These are phyloP conservation scores for Fraxinus angustifolia DNA, from an alignment of 305 asterid genomes.

Conservation along the genomic window DNA sequence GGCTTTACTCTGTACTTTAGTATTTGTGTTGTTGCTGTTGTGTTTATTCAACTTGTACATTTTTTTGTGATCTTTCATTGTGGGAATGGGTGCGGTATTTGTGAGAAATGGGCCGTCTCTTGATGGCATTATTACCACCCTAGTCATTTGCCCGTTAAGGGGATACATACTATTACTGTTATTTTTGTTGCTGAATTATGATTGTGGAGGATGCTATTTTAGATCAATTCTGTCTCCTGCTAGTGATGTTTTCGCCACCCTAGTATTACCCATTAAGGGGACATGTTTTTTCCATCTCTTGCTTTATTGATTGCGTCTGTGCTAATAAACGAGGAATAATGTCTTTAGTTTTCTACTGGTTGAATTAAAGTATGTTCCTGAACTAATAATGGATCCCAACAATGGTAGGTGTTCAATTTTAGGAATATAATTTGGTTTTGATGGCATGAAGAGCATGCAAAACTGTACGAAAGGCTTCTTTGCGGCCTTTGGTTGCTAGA, in stretches of 20 bases:
- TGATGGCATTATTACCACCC: background rate
- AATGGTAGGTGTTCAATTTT: background rate
- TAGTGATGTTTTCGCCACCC: background rate
- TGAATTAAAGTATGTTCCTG: background rate
- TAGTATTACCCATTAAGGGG: background rate
- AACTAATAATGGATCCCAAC: background rate
- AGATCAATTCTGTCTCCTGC: background rate
- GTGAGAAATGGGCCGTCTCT: background rate
- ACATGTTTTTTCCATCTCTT: background rate
- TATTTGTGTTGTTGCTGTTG: slow-evolving; percentile 9
- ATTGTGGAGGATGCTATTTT: background rate
- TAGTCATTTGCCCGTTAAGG: background rate
- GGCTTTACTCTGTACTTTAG: background rate
- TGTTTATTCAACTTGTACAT: background rate
- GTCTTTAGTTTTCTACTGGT: background rate
- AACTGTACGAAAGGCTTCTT: background rate
- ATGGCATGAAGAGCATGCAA: background rate
- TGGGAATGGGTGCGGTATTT: background rate
- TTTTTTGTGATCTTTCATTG: background rate
- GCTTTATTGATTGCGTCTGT: background rate
- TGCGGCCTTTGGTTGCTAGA: background rate
- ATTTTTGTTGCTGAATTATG: background rate
- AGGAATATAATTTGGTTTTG: background rate
- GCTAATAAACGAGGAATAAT: background rate
- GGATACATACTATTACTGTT: background rate